Percentiles rank a stretch among this genome's conserved stretches.
Conservation (phyloP, 2,329 filamentous ascomycete genomes). For the Curvularia sp. region DNA sequence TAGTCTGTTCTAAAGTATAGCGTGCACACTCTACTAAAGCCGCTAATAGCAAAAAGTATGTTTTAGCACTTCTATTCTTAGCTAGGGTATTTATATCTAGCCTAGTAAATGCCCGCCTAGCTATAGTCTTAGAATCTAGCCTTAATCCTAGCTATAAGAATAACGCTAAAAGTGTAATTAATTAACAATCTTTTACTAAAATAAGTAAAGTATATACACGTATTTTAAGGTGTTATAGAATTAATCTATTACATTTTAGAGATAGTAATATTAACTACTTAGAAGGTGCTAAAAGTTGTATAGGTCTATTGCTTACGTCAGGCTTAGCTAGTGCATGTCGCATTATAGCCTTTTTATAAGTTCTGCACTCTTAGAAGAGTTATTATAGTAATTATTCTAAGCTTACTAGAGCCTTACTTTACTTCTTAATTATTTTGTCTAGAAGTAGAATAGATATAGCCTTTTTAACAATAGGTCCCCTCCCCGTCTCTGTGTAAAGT, state of each 20-base stretch:
- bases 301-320: constrained; percentile 1
- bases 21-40: constrained; percentile 1
- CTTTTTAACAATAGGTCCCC: constrained; percentile 3
- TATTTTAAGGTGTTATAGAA: background rate
- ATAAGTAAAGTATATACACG: constrained; percentile 3
- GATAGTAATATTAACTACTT: constrained; percentile 2
- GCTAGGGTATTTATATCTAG: constrained; percentile 1
- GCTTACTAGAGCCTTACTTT: constrained; percentile 3
- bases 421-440: constrained; percentile 2
- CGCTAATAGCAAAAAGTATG: constrained; percentile 2
- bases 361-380: constrained; percentile 4
- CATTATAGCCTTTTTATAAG: constrained; percentile 1
- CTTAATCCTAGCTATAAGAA: background rate
- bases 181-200: constrained; percentile 1
- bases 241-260: background rate
- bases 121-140: constrained; percentile 5
- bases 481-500: constrained; percentile 1
- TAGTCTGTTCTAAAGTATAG: too few relatives aligned
- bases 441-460: constrained; percentile 4
- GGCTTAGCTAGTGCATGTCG: constrained; percentile 6
- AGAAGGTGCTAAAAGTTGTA: constrained; percentile 3
- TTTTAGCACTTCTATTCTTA: constrained; percentile 2
- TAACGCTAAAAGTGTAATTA: background rate
- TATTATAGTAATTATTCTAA: constrained; percentile 1
- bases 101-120: constrained; percentile 19